phyloP scores from a whole-genome alignment of 2,329 filamentous ascomycete species.

The Xenoacremonium recifei region DNA sequence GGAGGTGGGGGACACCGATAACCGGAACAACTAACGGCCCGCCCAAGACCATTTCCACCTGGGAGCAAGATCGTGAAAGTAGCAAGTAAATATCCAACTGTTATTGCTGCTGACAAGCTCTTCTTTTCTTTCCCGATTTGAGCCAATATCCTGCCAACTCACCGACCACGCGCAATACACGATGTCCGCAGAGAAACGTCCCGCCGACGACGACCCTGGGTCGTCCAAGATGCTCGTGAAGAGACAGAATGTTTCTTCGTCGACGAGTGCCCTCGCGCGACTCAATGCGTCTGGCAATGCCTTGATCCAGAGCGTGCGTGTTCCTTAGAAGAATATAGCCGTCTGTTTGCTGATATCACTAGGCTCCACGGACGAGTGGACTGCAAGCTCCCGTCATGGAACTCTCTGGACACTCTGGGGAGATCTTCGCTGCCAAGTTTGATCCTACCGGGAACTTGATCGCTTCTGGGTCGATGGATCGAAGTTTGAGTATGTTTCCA shows the following conservation, averaged over 20 bases:
- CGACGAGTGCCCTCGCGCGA: constrained; percentile 47
- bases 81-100: no score
- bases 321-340: neutral
- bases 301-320: constrained; percentile 51
- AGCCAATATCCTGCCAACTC: no score
- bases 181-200: constrained; percentile 92
- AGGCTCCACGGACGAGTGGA: constrained; percentile 78
- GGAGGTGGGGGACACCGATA: constrained; percentile 19
- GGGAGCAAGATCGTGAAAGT: constrained; percentile 9
- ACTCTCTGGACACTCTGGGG: constrained; percentile 75
- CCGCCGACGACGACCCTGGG: constrained; percentile 80
- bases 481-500: constrained; percentile 38
- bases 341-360: constrained; percentile 17
- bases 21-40: constrained; percentile 36
- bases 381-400: constrained; percentile 94
- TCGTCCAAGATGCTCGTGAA: constrained; percentile 83
- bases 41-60: no score
- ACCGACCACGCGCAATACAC: no score
- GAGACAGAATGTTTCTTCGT: constrained; percentile 68
- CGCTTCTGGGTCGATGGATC: constrained; percentile 93
- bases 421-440: constrained; percentile 89
- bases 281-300: constrained; percentile 50
- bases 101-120: no score
- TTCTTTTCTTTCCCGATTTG: no score
- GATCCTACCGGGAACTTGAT: constrained; percentile 85